Evolutionary conservation across 768 basidiomycete species (phyloP).

Genomic region (Russula virescens): DNA sequence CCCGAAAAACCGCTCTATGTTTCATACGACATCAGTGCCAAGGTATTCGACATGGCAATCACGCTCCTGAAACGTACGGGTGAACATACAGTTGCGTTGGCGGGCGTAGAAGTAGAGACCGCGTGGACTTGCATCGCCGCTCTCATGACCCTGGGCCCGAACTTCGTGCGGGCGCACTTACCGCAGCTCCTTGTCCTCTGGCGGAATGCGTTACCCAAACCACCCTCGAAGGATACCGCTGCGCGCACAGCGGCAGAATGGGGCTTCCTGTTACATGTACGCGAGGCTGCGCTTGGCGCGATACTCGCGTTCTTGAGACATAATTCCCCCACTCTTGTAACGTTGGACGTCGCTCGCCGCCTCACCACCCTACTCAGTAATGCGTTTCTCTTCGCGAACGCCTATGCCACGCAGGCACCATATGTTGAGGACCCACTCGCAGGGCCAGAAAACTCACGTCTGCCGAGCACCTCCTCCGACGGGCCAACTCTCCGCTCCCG

Average conservation of each 20-base stretch:
- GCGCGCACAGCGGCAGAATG: constrained; percentile 74
- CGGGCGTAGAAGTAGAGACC: constrained; percentile 81
- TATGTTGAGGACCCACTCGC: constrained; percentile 58
- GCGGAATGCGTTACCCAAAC: constrained; percentile 95
- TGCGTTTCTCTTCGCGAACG: constrained; percentile 81
- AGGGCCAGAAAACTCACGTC: constrained; percentile 30
- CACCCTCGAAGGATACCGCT: constrained; percentile 79
- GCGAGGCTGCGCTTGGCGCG: constrained; percentile 86
- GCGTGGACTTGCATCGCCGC: constrained; percentile 92
- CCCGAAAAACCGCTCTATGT: constrained; percentile 88
- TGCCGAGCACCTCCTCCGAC: constrained; percentile 28
- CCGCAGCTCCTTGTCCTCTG: constrained; percentile 93
- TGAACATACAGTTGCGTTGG: constrained; percentile 82
- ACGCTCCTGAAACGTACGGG: constrained; percentile 85
- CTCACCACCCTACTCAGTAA: constrained; percentile 84
- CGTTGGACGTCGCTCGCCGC: constrained; percentile 85
- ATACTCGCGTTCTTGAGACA: constrained; percentile 83
- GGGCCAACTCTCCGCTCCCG: constrained; percentile 63
- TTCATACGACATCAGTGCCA: constrained; percentile 87
- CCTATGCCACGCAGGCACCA: constrained; percentile 58
- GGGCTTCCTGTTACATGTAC: constrained; percentile 84
- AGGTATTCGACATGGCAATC: constrained; percentile 86
- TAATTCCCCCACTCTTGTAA: constrained; percentile 69
- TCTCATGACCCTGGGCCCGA: constrained; percentile 86
- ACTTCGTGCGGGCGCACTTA: constrained; percentile 89